Percentiles rank a stretch among this genome's conserved stretches.
These are phyloP conservation scores for Ustilago vetiveriae DNA, from an alignment of 1,284 basidiomycete genomes.

Conservation along the genomic window DNA sequence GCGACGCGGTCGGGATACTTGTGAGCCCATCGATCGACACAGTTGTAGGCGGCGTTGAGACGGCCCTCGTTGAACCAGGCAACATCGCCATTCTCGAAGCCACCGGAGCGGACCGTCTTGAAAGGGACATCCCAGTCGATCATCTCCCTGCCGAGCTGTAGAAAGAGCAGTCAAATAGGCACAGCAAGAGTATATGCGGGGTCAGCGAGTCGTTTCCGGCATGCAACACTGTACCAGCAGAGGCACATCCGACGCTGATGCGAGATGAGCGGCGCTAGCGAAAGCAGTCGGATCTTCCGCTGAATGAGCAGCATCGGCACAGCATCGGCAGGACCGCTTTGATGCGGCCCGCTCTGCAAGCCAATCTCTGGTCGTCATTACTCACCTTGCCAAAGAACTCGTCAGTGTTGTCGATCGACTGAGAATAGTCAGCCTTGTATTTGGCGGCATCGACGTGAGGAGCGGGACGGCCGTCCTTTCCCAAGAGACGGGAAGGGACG, in stretches of 20 bases:
- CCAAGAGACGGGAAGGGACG: slow-evolving; percentile 54
- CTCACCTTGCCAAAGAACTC: slow-evolving; percentile 61
- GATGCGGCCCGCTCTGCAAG: too few relatives aligned
- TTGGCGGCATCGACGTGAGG: slow-evolving; percentile 53
- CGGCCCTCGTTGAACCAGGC: slow-evolving; percentile 80
- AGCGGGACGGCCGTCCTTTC: slow-evolving; percentile 52
- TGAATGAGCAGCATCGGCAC: too few relatives aligned
- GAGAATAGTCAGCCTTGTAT: slow-evolving; percentile 51
- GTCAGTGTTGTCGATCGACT: slow-evolving; percentile 55
- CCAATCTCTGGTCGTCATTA: too few relatives aligned
- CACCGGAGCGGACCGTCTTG: slow-evolving; percentile 84
- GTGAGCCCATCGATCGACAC: slow-evolving; percentile 94
- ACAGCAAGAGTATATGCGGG: too few relatives aligned
- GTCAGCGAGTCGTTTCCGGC: too few relatives aligned
- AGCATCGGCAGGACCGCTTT: too few relatives aligned
- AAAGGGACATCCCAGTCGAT: slow-evolving; percentile 93
- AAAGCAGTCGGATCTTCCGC: too few relatives aligned
- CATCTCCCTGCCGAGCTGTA: slow-evolving; percentile 79
- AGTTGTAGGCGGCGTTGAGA: slow-evolving; percentile 87
- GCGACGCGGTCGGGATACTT: slow-evolving; percentile 90
- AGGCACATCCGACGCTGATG: too few relatives aligned
- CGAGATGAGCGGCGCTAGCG: too few relatives aligned
- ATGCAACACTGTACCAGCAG: too few relatives aligned
- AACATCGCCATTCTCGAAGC: slow-evolving; percentile 86
- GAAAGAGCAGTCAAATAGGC: too few relatives aligned